Evolutionary conservation across 192 early-diverging fungal species (phyloP).

Genomic region (Jimgerdemannia flammicorona): DNA sequence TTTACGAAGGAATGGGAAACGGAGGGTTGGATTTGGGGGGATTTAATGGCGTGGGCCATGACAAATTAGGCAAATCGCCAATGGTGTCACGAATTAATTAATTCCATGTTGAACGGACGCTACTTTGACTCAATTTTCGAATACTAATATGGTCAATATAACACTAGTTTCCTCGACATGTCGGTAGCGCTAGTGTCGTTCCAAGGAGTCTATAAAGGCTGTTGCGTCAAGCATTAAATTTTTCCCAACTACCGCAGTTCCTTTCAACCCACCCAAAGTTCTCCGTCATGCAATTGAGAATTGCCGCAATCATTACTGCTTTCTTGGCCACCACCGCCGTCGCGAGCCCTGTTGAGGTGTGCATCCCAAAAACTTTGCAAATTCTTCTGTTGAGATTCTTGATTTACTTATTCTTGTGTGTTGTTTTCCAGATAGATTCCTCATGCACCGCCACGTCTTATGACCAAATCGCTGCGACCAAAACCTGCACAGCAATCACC

Average conservation of each 20-base stretch:
- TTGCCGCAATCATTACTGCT: constrained; percentile 15
- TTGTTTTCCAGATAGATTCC: constrained; percentile 11
- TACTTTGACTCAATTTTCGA: too few relatives aligned
- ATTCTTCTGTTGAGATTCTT: not conserved
- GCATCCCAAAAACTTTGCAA: not conserved
- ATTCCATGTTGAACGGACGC: too few relatives aligned
- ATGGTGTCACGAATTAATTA: too few relatives aligned
- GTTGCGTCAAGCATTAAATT: too few relatives aligned
- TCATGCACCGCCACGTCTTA: constrained; percentile 16
- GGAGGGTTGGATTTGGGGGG: too few relatives aligned
- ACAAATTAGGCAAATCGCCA: too few relatives aligned
- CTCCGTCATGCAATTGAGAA: constrained; percentile 13
- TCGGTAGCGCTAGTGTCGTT: too few relatives aligned
- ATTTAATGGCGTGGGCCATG: too few relatives aligned
- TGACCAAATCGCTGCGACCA: constrained; percentile 18
- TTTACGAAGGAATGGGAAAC: too few relatives aligned
- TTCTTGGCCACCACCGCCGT: constrained; percentile 14
- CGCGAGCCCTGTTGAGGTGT: constrained; percentile 18
- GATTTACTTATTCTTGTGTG: not conserved
- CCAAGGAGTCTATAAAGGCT: too few relatives aligned
- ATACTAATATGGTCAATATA: too few relatives aligned
- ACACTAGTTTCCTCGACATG: too few relatives aligned
- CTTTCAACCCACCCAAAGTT: not conserved
- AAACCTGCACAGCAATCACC: constrained; percentile 16
- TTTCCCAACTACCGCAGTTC: not conserved